Conservation (phyloP, 2,329 filamentous ascomycete genomes). For the Chlorencoelia australis region DNA sequence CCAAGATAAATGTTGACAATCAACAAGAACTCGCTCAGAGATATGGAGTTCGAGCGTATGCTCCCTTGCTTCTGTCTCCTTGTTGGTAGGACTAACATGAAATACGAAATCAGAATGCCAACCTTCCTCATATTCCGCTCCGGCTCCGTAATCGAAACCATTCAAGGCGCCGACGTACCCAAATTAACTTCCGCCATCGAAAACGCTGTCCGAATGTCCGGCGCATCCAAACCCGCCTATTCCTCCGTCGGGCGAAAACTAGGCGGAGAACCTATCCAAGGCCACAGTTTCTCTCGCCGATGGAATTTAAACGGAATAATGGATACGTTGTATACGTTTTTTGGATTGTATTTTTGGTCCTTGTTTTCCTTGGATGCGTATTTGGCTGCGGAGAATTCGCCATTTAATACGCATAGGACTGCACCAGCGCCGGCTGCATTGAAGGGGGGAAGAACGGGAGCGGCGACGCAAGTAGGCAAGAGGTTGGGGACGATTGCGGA, state of each 20-base stretch:
- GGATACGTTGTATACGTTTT: constrained; percentile 41
- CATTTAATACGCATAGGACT: constrained; percentile 41
- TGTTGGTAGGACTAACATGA: constrained; percentile 4
- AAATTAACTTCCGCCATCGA: constrained; percentile 68
- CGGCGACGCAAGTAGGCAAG: constrained; percentile 20
- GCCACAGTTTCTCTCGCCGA: constrained; percentile 17
- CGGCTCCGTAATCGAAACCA: constrained; percentile 61
- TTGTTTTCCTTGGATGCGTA: constrained; percentile 57
- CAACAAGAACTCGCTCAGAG: constrained; percentile 67
- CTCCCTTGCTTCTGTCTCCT: constrained; percentile 8
- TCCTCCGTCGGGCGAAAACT: constrained; percentile 47
- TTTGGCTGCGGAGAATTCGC: constrained; percentile 48
- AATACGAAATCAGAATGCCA: constrained; percentile 51
- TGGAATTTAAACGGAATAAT: constrained; percentile 36
- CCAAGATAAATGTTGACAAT: constrained; percentile 82
- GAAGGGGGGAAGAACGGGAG: constrained; percentile 19
- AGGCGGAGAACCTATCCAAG: constrained; percentile 33
- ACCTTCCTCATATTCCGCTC: constrained; percentile 89
- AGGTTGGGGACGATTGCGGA: constrained; percentile 28
- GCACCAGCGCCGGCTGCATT: constrained; percentile 10
- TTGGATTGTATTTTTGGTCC: constrained; percentile 51
- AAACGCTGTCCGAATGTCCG: constrained; percentile 48
- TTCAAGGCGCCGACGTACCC: constrained; percentile 71
- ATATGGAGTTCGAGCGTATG: constrained; percentile 68
- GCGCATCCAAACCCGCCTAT: constrained; percentile 38